Percentiles rank a stretch among this genome's conserved stretches.
Conservation (phyloP, 1,139 yeast genomes). For the Protomyces macrosporus region DNA sequence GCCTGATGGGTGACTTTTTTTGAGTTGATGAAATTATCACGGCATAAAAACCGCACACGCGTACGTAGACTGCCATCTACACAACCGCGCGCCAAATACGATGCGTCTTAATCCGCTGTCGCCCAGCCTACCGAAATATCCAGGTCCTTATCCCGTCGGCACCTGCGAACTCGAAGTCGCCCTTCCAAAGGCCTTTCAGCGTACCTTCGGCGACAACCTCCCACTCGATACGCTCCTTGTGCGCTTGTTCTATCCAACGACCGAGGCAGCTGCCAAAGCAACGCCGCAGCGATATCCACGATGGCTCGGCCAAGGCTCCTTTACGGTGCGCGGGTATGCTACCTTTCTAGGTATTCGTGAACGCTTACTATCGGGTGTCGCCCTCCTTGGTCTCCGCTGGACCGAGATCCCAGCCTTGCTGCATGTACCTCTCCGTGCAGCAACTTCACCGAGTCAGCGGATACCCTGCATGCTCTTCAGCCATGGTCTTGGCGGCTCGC, state of each 20-base stretch:
- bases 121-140: conserved; percentile 30
- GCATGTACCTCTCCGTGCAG: conserved; percentile 17
- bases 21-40: too few relatives aligned
- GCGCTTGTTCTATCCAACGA: conserved; percentile 33
- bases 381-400: conserved; percentile 26
- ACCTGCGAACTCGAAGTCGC: conserved; percentile 32
- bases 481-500: conserved; percentile 34
- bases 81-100: background rate
- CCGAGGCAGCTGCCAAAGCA: background rate
- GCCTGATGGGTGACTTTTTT: too few relatives aligned
- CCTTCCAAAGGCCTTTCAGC: conserved; percentile 29
- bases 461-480: conserved; percentile 33
- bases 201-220: conserved; percentile 25
- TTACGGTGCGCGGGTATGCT: conserved; percentile 23
- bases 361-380: conserved; percentile 23
- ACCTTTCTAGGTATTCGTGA: conserved; percentile 19
- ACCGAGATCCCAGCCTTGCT: conserved; percentile 29
- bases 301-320: conserved; percentile 30
- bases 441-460: conserved; percentile 9
- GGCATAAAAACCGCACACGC: too few relatives aligned
- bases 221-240: conserved; percentile 32
- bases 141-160: conserved; percentile 33
- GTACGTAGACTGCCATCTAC: too few relatives aligned
- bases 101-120: conserved; percentile 22
- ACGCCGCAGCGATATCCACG: conserved; percentile 17